Evolutionary conservation across 2,329 filamentous ascomycete genomes (phyloP).

Genomic region (Coniochaeta hoffmannii): DNA sequence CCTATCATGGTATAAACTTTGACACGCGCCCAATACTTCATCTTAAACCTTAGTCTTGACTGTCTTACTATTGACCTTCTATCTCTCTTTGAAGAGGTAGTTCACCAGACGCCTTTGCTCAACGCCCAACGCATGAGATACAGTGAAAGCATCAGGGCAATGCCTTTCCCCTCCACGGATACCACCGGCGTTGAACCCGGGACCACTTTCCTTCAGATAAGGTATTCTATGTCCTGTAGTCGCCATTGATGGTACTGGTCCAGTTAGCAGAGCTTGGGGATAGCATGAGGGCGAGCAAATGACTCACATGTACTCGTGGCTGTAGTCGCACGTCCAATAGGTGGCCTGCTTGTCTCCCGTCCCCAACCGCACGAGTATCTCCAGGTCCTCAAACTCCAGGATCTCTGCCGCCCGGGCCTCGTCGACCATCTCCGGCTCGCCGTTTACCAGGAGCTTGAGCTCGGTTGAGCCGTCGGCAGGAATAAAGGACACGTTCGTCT

Average conservation of each 20-base stretch:
- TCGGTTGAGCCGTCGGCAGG: constrained; percentile 70
- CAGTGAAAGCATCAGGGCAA: too few species aligned
- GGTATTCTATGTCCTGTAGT: constrained; percentile 54
- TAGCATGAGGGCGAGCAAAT: not conserved
- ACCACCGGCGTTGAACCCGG: too few species aligned
- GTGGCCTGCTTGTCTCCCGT: constrained; percentile 61
- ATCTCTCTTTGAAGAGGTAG: too few species aligned
- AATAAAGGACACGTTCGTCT: constrained; percentile 72
- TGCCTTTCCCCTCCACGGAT: too few species aligned
- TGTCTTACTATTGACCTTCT: too few species aligned
- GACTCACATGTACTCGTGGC: constrained; percentile 64
- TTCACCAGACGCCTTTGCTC: too few species aligned
- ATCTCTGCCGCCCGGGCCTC: constrained; percentile 73
- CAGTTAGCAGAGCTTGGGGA: constrained; percentile 9
- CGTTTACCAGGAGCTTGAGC: constrained; percentile 68
- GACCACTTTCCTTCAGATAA: too few species aligned
- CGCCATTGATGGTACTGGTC: constrained; percentile 53
- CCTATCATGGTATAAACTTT: too few species aligned
- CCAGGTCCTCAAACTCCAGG: constrained; percentile 67
- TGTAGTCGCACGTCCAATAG: constrained; percentile 84
- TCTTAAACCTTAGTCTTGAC: too few species aligned
- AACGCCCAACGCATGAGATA: too few species aligned
- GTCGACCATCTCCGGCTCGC: constrained; percentile 73
- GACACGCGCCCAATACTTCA: too few species aligned
- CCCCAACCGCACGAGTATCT: constrained; percentile 68